A percentile compares a stretch with the other conserved stretches of the same genome.
These are phyloP conservation scores for Botrytis cinerea DNA, from an alignment of 2,329 filamentous ascomycete species.

Conservation along the genomic window DNA sequence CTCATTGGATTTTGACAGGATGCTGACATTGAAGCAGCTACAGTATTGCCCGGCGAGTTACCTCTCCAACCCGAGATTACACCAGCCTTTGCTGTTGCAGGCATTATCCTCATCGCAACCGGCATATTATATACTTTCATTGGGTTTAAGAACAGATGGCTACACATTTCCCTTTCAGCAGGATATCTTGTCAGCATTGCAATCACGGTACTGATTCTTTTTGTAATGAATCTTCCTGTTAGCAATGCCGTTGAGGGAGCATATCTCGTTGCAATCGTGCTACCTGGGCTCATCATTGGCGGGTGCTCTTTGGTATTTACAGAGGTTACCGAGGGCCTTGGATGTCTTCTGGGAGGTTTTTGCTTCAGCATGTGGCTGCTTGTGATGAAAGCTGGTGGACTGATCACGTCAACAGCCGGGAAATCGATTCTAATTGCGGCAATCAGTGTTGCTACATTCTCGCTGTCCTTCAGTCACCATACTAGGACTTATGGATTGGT, in stretches of 20 bases:
- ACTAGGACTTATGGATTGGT: slow-evolving; percentile 81
- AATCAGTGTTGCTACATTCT: slow-evolving; percentile 68
- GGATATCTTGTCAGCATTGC: slow-evolving; percentile 72
- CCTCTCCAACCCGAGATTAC: slow-evolving; percentile 76
- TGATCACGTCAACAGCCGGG: slow-evolving; percentile 62
- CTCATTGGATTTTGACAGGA: not conserved
- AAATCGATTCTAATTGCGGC: slow-evolving; percentile 75
- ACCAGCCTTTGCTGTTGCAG: slow-evolving; percentile 77
- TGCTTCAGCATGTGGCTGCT: slow-evolving; percentile 70
- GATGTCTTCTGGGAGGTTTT: slow-evolving; percentile 51
- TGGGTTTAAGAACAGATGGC: slow-evolving; percentile 78
- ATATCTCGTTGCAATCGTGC: slow-evolving; percentile 76
- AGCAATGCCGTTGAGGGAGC: slow-evolving; percentile 77
- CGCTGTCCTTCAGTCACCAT: slow-evolving; percentile 75
- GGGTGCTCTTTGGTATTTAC: slow-evolving; percentile 74
- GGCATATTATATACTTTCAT: slow-evolving; percentile 73
- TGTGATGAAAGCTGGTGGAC: slow-evolving; percentile 71
- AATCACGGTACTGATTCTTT: slow-evolving; percentile 80
- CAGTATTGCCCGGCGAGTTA: slow-evolving; percentile 51
- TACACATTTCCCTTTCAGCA: slow-evolving; percentile 79
- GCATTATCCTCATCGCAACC: slow-evolving; percentile 71
- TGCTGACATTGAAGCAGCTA: slow-evolving; percentile 31
- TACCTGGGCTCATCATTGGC: slow-evolving; percentile 75
- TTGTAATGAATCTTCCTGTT: slow-evolving; percentile 81
- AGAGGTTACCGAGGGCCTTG: slow-evolving; percentile 78